These are phyloP conservation scores for Maudiozyma barnettii DNA, from an alignment of 805 yeast genomes.

Conservation along the genomic window DNA sequence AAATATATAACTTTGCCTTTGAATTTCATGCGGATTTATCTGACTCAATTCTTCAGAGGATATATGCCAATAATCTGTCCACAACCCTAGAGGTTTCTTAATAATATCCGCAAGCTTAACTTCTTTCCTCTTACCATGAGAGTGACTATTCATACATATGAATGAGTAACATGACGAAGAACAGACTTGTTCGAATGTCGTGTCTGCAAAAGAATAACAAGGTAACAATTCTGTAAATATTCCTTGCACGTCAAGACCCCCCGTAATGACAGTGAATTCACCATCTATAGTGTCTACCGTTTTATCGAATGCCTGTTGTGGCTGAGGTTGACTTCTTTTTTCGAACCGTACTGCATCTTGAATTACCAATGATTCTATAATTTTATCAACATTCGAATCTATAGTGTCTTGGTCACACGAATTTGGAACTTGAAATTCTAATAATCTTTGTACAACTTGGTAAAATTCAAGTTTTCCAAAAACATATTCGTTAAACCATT, in stretches of 20 bases:
- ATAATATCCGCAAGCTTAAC: slow-evolving; percentile 29
- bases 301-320: slow-evolving; percentile 7
- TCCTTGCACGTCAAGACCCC: slow-evolving; percentile 30
- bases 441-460: slow-evolving; percentile 41
- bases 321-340: slow-evolving; percentile 10
- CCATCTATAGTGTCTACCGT: slow-evolving; percentile 16
- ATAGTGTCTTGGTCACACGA: slow-evolving; percentile 43
- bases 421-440: slow-evolving; percentile 42
- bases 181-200: slow-evolving; percentile 36
- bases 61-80: slow-evolving; percentile 61
- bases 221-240: slow-evolving; percentile 29
- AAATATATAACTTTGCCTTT: slow-evolving; percentile 64
- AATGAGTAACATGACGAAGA: slow-evolving; percentile 40
- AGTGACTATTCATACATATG: slow-evolving; percentile 14
- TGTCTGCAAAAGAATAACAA: slow-evolving; percentile 26
- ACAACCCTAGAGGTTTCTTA: slow-evolving; percentile 36
- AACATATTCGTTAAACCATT: slow-evolving; percentile 44
- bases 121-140: slow-evolving; percentile 14
- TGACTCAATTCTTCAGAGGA: slow-evolving; percentile 43
- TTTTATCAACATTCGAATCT: slow-evolving; percentile 39
- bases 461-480: slow-evolving; percentile 45
- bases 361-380: slow-evolving; percentile 34
- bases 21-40: slow-evolving; percentile 44
- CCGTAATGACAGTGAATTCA: slow-evolving; percentile 28
- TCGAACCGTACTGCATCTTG: slow-evolving; percentile 37